A percentile compares a stretch with the other conserved stretches of the same genome.
phyloP scores from a whole-genome alignment of 768 basidiomycete species.

The Tulasnella sp. region DNA sequence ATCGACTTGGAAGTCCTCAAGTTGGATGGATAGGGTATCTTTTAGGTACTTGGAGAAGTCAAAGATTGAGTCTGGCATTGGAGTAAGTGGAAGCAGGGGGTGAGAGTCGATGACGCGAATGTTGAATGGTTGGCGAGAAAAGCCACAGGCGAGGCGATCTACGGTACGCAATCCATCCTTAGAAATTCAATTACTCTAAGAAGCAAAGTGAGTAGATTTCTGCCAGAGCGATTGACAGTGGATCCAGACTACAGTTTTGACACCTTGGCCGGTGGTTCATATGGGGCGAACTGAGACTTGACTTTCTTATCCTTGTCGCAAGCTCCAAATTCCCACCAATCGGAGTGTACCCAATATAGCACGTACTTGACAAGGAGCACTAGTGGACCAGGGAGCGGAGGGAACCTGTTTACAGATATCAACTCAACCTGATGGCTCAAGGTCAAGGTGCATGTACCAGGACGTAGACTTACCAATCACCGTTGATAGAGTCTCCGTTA shows the following conservation, averaged over 20 bases:
- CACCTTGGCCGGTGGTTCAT: background rate
- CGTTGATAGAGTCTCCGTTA: conserved; percentile 4
- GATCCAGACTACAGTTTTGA: no score
- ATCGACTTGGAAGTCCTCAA: background rate
- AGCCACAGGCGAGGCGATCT: no score
- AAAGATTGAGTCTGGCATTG: background rate
- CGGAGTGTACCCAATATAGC: background rate
- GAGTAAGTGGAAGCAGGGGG: no score
- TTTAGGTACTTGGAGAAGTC: background rate
- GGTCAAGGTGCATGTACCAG: no score
- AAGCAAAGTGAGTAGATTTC: no score
- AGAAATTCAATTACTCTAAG: no score
- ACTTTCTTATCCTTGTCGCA: background rate
- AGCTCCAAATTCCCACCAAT: background rate
- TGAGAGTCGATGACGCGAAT: no score
- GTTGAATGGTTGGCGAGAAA: no score
- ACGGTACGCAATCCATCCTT: no score
- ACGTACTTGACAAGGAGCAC: background rate
- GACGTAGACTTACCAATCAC: background rate
- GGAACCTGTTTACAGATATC: background rate
- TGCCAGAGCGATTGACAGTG: no score
- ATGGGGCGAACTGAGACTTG: background rate
- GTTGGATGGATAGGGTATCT: background rate
- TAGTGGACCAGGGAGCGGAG: background rate
- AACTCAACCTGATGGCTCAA: no score